phyloP scores from a whole-genome alignment of 2,329 filamentous ascomycete species.

The Fusarium nelsonii region DNA sequence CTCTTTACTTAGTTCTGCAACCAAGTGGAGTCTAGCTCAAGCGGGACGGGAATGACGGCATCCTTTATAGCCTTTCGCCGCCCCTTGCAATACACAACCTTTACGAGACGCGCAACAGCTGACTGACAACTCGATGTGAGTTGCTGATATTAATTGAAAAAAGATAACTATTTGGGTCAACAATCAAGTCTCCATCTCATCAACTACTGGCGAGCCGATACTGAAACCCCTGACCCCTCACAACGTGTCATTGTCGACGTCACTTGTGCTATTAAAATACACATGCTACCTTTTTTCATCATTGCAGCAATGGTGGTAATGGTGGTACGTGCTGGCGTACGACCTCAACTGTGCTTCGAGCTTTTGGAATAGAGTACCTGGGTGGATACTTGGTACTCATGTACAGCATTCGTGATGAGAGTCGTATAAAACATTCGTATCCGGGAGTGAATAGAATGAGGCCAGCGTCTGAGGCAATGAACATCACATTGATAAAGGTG shows the following conservation, averaged over 20 bases:
- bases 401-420: slow-evolving; percentile 3
- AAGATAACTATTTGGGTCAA: background rate
- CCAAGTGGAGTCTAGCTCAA: slow-evolving; percentile 26
- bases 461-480: background rate
- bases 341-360: slow-evolving; percentile 7
- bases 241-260: slow-evolving; percentile 29
- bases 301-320: slow-evolving; percentile 9
- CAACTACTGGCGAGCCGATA: background rate
- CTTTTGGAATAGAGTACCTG: background rate
- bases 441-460: slow-evolving; percentile 1
- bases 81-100: background rate
- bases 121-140: background rate
- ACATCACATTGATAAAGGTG: background rate
- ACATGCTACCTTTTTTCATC: background rate
- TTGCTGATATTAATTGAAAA: background rate
- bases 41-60: slow-evolving; percentile 32
- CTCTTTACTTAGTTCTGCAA: slow-evolving; percentile 9
- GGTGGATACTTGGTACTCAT: background rate
- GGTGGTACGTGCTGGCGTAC: slow-evolving; percentile 16
- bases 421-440: slow-evolving; percentile 1
- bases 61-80: background rate
- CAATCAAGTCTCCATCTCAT: background rate
- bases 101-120: slow-evolving; percentile 4
- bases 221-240: background rate
- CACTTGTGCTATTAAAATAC: slow-evolving; percentile 24